Base-by-base conservation (phyloP, 2,329 filamentous ascomycete genomes). In the Aspergillus brunneoviolaceus region DNA sequence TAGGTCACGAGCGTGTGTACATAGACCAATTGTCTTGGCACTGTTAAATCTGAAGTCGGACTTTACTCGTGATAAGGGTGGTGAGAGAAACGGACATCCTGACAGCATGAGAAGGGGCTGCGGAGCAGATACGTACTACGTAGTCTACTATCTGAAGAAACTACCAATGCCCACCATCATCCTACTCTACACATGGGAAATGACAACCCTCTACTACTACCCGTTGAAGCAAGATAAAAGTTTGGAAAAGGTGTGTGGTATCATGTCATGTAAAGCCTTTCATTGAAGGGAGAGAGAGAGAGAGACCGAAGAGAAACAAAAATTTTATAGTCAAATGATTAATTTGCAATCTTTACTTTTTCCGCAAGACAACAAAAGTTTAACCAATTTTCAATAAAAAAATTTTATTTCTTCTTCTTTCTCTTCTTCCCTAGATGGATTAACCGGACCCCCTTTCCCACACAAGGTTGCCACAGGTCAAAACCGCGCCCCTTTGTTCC, bases 181-280 rank as follows among this genome's bases (percentile, higher is more conserved):
- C 23, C 23, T 23, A 23, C 23, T 4, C 23, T 23, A 23, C 23
- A 23, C 23, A 23, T 23, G 4, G 23, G 23, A 4, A 23, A 23
- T 23, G 23, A 4, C 27, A 29, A 29, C 27, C 27, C 27, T 27
- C 7, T 27, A 27, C 27, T 2, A 27, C 27, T 27, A 27, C 27
- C 27, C 7, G 27, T 27, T 9, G 39, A 42, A 16, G 16, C 12
- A 45, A 45, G 16, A 19, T 5, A 45, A 45, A 19, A 19, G 14
- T 2, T 45, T 49, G 23, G 11, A 52, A 58, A 27, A 49, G 47
- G 42, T 60, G 57, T 60, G 57, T 29, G 27, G 27, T 62, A 55
- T 50, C 72, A 74, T 74, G 71, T 73, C 72, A 75, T 73, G 67
- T 71, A 71, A 75, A 72, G 69, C 69, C 68, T 70, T 45, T 72